Evolutionary conservation across 352 stramenopile species (phyloP), one percentile per base, ranked within the genome.

Genomic region (Lagenidium giganteum): DNA sequence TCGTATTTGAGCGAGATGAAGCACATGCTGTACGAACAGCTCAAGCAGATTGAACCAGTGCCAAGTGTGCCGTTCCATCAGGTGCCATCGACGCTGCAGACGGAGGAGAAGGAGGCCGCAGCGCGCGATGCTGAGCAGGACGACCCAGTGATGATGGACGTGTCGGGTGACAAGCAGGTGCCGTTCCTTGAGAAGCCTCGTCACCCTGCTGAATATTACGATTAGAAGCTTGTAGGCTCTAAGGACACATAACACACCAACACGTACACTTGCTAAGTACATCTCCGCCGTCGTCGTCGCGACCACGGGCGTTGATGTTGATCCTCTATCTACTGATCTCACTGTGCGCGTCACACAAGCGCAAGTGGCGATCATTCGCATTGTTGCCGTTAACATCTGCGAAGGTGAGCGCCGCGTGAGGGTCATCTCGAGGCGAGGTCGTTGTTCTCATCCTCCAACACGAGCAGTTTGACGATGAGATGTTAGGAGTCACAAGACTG

Each of bases 51-150:
- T 28, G 88, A 99, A 42, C 87, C 86, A 22, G 94, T 97, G n/a
- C 97, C 97, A 9, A 96, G 70, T 32, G 94, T 99, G 12, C 96
- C 96, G 48, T 98, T 99, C 67, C 83, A 96, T 25, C 61, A 95
- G 49, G 83, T 97, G 17, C 75, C 72, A 33, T 72, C 62, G 20
- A 64, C 67, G 6, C 53, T 43, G 1, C 57, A 67, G 14, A 54
- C 70, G 13, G 55, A 71, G 13, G 76, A 85, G 23, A 61, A 64
- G 26, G 78, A 83, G 28, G 57, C 64, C 11, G 61, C 60, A 7
- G 57, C 65, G 9, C 58, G 66, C 18, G 78, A 87, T 47, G 67
- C 61, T 24, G 71, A 83, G 42, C 59, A 87, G 45, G 74, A 83
- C 42, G 68, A 86, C 49, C 57, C 70, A 8, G 56, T 64, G 40